These are phyloP conservation scores for Pleurotus platypus DNA, from an alignment of 768 basidiomycete species.

Conservation along the genomic window DNA sequence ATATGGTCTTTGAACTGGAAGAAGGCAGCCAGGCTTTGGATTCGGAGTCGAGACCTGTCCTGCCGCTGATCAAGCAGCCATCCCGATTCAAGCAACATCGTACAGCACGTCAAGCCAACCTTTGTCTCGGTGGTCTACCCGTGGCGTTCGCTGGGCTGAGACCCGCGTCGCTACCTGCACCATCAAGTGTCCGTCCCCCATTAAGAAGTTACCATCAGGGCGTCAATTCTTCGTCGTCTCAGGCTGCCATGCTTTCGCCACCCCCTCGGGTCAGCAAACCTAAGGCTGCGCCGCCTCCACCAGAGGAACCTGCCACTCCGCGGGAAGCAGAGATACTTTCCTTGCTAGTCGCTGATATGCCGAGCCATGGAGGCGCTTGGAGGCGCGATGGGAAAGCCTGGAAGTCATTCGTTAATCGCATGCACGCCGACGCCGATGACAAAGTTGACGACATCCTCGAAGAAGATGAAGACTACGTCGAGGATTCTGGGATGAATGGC, in stretches of 20 bases:
- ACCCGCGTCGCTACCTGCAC: constrained; percentile 65
- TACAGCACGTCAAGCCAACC: constrained; percentile 26
- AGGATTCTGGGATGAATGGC: too few relatives aligned
- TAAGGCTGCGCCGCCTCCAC: not conserved
- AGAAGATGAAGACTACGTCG: constrained; percentile 21
- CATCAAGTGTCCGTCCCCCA: constrained; percentile 50
- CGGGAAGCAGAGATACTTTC: constrained; percentile 53
- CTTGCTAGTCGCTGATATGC: constrained; percentile 65
- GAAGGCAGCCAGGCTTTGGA: constrained; percentile 29
- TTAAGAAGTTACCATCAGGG: constrained; percentile 29
- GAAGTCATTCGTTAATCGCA: constrained; percentile 49
- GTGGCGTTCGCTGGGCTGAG: constrained; percentile 56
- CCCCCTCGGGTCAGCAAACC: constrained; percentile 23
- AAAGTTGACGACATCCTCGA: constrained; percentile 23
- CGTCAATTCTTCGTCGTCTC: constrained; percentile 21
- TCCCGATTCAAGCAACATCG: constrained; percentile 27
- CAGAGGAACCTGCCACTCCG: not conserved
- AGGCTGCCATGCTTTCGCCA: constrained; percentile 10
- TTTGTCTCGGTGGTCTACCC: constrained; percentile 35
- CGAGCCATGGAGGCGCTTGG: constrained; percentile 72
- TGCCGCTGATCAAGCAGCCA: constrained; percentile 43
- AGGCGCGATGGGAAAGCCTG: constrained; percentile 60
- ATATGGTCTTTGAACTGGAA: constrained; percentile 71
- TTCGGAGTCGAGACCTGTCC: constrained; percentile 27
- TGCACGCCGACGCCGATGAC: constrained; percentile 15